Percentiles rank a stretch among this genome's conserved stretches.
Conservation (phyloP, 1,139 yeast genomes). For the Diutina neorugosa region DNA sequence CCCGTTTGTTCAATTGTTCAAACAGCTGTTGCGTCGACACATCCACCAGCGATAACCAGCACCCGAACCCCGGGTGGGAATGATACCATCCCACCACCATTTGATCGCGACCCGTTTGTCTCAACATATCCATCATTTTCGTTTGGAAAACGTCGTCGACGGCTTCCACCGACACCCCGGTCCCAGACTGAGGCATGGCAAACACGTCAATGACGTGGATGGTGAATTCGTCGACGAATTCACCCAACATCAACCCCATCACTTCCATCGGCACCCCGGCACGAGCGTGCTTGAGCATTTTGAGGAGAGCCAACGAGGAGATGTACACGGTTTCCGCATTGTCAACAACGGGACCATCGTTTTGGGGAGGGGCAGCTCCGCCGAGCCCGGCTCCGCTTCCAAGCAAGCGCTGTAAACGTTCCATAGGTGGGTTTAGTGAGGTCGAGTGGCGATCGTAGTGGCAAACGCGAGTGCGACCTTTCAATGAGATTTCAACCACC, state of each 20-base stretch:
- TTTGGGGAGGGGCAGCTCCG: slow-evolving; percentile 35
- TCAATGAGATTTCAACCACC: background rate
- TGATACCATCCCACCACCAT: slow-evolving; percentile 99
- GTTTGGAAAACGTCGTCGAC: slow-evolving; percentile 99
- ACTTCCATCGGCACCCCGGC: slow-evolving; percentile 99
- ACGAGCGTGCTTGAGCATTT: slow-evolving; percentile 96
- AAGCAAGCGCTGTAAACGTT: slow-evolving; percentile 61
- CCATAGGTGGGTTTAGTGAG: slow-evolving; percentile 28
- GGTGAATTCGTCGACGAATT: slow-evolving; percentile 94
- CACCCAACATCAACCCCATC: slow-evolving; percentile 99
- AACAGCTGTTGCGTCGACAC: slow-evolving; percentile 96
- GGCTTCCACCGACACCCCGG: slow-evolving; percentile 98
- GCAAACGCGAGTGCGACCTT: background rate
- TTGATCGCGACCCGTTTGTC: slow-evolving; percentile 96
- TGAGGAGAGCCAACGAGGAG: slow-evolving; percentile 85
- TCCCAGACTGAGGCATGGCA: slow-evolving; percentile 98
- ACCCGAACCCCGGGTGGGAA: slow-evolving; percentile 99
- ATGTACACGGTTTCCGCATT: slow-evolving; percentile 94
- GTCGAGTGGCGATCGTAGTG: background rate
- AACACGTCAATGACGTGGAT: slow-evolving; percentile 95
- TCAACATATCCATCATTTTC: slow-evolving; percentile 98
- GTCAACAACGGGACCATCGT: slow-evolving; percentile 79
- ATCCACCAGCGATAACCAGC: slow-evolving; percentile 97
- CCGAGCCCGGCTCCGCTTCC: slow-evolving; percentile 47
- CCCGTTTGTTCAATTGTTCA: slow-evolving; percentile 87